Conservation (phyloP, 2,329 filamentous ascomycete genomes). For the Colletotrichum shisoi region DNA sequence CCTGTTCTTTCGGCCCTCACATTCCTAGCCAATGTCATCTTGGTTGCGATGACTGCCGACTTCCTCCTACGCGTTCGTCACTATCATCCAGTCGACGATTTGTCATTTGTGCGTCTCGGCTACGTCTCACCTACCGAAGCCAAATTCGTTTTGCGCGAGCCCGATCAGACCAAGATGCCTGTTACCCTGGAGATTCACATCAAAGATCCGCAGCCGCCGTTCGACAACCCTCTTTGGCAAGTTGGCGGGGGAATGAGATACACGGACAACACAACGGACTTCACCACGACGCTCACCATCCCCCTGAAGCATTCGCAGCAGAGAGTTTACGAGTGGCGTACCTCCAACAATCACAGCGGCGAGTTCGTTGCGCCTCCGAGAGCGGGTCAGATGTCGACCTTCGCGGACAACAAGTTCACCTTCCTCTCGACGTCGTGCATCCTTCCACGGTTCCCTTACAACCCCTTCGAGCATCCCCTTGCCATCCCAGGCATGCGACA, state of each 20-base stretch:
- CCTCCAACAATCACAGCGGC: constrained; percentile 87
- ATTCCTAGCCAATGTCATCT: constrained; percentile 73
- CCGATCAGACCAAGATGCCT: constrained; percentile 76
- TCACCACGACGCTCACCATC: constrained; percentile 74
- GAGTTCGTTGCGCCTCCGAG: constrained; percentile 80
- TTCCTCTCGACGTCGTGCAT: constrained; percentile 95
- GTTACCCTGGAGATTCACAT: constrained; percentile 73
- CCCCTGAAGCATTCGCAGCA: constrained; percentile 70
- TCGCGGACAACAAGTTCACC: constrained; percentile 76
- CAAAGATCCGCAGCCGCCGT: constrained; percentile 59
- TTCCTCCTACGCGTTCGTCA: constrained; percentile 77
- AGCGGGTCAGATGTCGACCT: constrained; percentile 67
- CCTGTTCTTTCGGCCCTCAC: constrained; percentile 71
- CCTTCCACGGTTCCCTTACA: constrained; percentile 89
- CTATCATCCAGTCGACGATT: constrained; percentile 73
- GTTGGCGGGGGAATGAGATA: constrained; percentile 68
- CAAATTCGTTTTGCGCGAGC: constrained; percentile 84
- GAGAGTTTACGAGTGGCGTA: constrained; percentile 80
- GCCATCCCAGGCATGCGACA: constrained; percentile 81
- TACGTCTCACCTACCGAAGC: constrained; percentile 84
- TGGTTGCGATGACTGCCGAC: constrained; percentile 77
- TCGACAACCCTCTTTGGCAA: constrained; percentile 71
- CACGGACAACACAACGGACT: constrained; percentile 82
- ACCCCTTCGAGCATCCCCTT: constrained; percentile 80
- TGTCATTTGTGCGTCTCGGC: constrained; percentile 87